Conservation (phyloP, 306 rosid species). For the Aeschynomene evenia region DNA sequence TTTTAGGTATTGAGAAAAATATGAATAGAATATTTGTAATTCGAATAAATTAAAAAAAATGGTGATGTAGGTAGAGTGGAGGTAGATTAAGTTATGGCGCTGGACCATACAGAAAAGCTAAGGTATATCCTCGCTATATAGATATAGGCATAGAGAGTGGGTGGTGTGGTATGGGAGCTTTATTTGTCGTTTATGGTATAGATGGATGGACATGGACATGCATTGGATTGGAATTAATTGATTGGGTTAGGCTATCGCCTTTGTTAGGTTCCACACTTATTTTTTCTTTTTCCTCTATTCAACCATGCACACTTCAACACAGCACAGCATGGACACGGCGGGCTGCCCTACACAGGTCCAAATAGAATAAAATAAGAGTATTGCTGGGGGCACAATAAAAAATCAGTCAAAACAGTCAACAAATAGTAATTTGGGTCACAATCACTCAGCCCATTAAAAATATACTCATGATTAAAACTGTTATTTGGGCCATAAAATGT, state of each 20-base stretch:
- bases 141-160: constrained; percentile 9
- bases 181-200: neutral
- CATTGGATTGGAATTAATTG: too few species aligned
- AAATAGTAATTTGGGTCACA: too few species aligned
- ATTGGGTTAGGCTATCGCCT: constrained; percentile 35
- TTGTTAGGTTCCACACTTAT: constrained; percentile 33
- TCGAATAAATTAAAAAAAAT: too few species aligned
- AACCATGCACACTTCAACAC: constrained; percentile 16
- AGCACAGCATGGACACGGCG: neutral
- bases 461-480: too few species aligned
- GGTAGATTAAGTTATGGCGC: neutral
- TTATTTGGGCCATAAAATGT: too few species aligned
- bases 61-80: too few species aligned
- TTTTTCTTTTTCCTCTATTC: constrained; percentile 23
- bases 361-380: neutral
- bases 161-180: constrained; percentile 17
- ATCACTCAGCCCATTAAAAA: too few species aligned
- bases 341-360: neutral
- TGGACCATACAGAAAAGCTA: constrained; percentile 20
- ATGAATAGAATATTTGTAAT: too few species aligned
- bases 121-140: neutral
- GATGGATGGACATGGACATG: constrained; percentile 7
- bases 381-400: neutral
- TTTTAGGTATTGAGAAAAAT: too few species aligned
- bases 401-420: too few species aligned